phyloP scores from a whole-genome alignment of 78 protist genomes.

The Mastigamoeba balamuthi region DNA sequence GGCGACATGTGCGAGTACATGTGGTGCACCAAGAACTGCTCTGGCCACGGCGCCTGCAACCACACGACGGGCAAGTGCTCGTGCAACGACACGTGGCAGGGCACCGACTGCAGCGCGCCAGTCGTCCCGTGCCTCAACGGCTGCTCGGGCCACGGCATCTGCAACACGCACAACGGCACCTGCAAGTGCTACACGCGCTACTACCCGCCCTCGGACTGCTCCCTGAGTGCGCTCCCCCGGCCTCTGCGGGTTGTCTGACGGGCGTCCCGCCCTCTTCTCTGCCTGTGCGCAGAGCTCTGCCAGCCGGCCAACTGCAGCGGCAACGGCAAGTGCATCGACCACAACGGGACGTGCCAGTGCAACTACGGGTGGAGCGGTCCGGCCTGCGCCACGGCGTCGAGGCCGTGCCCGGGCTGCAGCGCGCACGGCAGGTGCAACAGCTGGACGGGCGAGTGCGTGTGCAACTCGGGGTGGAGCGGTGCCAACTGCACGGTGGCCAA shows the following conservation, averaged over 20 bases:
- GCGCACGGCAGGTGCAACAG: neutral
- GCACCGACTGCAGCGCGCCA: too few relatives aligned
- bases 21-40: neutral
- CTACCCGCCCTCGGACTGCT: neutral
- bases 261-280: too few relatives aligned
- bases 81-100: neutral
- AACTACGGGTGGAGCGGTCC: neutral
- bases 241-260: too few relatives aligned
- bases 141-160: neutral
- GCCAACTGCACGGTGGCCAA: too few relatives aligned
- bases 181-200: neutral
- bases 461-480: neutral
- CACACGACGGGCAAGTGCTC: neutral
- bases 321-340: neutral
- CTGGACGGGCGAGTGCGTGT: neutral
- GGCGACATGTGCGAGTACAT: too few relatives aligned
- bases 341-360: neutral
- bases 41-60: neutral
- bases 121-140: neutral
- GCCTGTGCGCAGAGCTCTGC: too few relatives aligned
- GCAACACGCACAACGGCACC: neutral
- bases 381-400: too few relatives aligned
- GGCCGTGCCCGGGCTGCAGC: neutral
- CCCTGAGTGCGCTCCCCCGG: too few relatives aligned
- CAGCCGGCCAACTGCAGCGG: neutral